A percentile compares a stretch with the other conserved stretches of the same genome.
Evolutionary conservation across 441 rosid species (phyloP).

Genomic region (Euphorbia celastroides): DNA sequence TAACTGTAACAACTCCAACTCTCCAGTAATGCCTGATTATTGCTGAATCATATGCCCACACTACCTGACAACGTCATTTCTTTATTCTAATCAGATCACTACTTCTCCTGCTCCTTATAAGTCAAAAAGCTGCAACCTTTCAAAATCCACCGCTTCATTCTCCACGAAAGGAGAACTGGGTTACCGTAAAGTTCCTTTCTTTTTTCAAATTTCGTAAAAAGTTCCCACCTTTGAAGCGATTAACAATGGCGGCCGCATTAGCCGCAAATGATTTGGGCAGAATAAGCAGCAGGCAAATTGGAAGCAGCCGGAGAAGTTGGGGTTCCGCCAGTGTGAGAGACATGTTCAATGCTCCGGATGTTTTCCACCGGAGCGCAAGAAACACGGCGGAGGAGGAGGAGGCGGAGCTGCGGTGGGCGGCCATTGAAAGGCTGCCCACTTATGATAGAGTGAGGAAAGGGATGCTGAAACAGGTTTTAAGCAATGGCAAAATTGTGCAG

Average conservation of each 20-base stretch:
- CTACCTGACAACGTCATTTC: neutral
- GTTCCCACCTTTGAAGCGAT: neutral
- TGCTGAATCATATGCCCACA: neutral
- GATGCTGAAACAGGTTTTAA: slow-evolving; percentile 24
- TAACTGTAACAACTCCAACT: neutral
- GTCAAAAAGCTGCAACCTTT: neutral
- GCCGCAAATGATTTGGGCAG: slow-evolving; percentile 11
- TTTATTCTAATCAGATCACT: no score
- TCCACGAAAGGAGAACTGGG: neutral
- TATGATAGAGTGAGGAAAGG: slow-evolving; percentile 34
- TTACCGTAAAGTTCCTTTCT: neutral
- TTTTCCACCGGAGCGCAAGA: slow-evolving; percentile 24
- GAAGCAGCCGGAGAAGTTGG: slow-evolving; percentile 10
- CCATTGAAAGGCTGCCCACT: slow-evolving; percentile 38
- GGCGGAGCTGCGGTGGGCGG: slow-evolving; percentile 36
- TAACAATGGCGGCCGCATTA: slow-evolving; percentile 11
- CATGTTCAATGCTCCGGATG: slow-evolving; percentile 29
- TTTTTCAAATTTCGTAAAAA: neutral
- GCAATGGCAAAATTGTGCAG: slow-evolving; percentile 27
- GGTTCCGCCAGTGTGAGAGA: slow-evolving; percentile 28
- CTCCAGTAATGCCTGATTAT: neutral
- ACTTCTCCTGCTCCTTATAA: neutral
- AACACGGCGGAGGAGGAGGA: slow-evolving; percentile 19
- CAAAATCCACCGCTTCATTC: neutral
- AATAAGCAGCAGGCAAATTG: slow-evolving; percentile 1